A percentile compares a stretch with the other conserved stretches of the same genome.
Conservation (phyloP, 495 filamentous ascomycete genomes). For the Talaromyces trachyspermus region DNA sequence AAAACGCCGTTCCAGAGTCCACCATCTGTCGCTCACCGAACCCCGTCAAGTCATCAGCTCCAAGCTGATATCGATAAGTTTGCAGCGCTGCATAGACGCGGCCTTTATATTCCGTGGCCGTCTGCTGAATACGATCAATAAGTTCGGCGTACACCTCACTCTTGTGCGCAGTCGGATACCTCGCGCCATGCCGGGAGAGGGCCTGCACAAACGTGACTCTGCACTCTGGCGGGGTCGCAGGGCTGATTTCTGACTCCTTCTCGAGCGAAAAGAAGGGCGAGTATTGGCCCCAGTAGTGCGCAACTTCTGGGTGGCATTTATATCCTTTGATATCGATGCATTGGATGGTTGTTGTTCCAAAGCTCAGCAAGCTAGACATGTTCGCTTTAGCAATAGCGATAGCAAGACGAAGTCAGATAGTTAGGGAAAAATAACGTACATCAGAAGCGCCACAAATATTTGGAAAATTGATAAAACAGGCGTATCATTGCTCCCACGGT, state of each 20-base stretch:
- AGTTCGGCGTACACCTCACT: constrained; percentile 45
- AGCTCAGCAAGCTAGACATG: no score
- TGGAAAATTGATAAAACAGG: no score
- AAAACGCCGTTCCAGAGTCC: constrained; percentile 67
- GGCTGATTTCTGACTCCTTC: constrained; percentile 48
- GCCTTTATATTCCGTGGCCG: constrained; percentile 47
- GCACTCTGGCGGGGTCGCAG: constrained; percentile 53
- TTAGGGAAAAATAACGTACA: no score
- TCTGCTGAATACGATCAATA: constrained; percentile 53
- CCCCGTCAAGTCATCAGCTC: constrained; percentile 62
- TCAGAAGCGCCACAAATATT: no score
- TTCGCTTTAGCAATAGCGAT: no score
- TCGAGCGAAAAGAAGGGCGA: constrained; percentile 68
- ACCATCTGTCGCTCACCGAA: constrained; percentile 70
- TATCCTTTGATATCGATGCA: no score
- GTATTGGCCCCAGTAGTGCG: constrained; percentile 81
- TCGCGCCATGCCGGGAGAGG: constrained; percentile 76
- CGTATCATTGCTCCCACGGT: no score
- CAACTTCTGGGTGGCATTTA: constrained; percentile 43
- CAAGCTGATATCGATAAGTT: constrained; percentile 64
- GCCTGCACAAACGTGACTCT: constrained; percentile 69
- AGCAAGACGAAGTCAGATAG: no score
- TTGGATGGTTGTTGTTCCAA: not conserved
- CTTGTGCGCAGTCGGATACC: constrained; percentile 65
- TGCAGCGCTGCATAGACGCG: constrained; percentile 53